Evolutionary conservation across 2,329 filamentous ascomycete genomes (phyloP).

Genomic region (Fusarium cyanostomum): DNA sequence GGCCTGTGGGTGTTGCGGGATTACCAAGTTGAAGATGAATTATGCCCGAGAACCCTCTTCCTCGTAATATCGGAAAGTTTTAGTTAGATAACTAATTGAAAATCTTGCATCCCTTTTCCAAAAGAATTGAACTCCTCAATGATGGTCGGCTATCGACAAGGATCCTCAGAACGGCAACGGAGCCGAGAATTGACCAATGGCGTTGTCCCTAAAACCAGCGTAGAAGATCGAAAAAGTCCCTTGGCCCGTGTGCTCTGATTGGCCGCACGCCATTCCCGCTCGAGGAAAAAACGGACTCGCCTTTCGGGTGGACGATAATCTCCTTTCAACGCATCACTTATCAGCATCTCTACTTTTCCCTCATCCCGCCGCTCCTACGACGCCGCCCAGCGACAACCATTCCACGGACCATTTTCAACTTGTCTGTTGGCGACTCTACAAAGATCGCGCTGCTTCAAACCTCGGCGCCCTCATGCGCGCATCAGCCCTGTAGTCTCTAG

Average conservation of each 20-base stretch:
- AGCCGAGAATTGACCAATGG: slow-evolving; percentile 35
- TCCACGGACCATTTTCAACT: neutral
- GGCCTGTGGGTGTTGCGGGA: too few relatives aligned
- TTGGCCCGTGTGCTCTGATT: slow-evolving; percentile 29
- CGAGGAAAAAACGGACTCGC: slow-evolving; percentile 38
- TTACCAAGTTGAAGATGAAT: too few relatives aligned
- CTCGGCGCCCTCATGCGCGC: slow-evolving; percentile 8
- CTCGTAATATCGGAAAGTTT: too few relatives aligned
- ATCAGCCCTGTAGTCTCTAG: slow-evolving; percentile 14
- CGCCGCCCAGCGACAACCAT: neutral
- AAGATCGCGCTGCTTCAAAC: neutral
- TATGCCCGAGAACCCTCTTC: too few relatives aligned
- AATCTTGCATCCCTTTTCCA: too few relatives aligned
- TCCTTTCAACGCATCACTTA: slow-evolving; percentile 23
- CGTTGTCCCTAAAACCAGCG: slow-evolving; percentile 1
- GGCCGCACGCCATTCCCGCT: slow-evolving; percentile 20
- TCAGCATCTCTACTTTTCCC: slow-evolving; percentile 18
- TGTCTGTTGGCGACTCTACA: too few relatives aligned
- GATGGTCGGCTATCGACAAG: neutral
- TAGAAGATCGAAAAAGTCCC: slow-evolving; percentile 8
- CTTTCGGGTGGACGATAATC: slow-evolving; percentile 11
- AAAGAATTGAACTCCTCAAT: too few relatives aligned
- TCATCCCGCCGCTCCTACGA: slow-evolving; percentile 2
- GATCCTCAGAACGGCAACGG: slow-evolving; percentile 8
- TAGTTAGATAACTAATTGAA: too few relatives aligned